Percentiles rank a stretch among this genome's conserved stretches.
Conservation (phyloP, 805 yeast species). For the Metschnikowia anglica region DNA sequence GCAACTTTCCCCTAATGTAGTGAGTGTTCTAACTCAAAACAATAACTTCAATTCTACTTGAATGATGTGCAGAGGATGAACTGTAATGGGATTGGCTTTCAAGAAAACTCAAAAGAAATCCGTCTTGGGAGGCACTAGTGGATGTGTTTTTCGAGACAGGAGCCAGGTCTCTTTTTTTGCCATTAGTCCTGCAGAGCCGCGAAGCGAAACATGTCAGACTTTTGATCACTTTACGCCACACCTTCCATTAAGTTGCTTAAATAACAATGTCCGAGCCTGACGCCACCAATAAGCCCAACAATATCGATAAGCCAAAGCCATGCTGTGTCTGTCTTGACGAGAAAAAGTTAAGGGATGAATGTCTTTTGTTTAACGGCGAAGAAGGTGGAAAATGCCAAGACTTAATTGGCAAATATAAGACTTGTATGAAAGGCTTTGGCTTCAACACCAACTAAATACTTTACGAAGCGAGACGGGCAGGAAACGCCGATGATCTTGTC, state of each 20-base stretch:
- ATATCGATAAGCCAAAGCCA: constrained; percentile 73
- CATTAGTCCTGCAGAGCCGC: constrained; percentile 11
- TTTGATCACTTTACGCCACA: not conserved
- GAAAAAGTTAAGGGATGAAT: constrained; percentile 80
- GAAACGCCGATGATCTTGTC: not conserved
- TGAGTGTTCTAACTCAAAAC: too few species aligned
- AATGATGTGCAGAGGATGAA: too few species aligned
- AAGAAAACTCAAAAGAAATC: too few species aligned
- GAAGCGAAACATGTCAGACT: not conserved
- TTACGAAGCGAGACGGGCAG: not conserved
- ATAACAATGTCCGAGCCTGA: constrained; percentile 2
- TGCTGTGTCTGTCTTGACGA: constrained; percentile 93
- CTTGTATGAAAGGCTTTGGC: constrained; percentile 91
- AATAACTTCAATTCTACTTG: too few species aligned
- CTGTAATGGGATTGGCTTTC: too few species aligned
- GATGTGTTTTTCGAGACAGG: too few species aligned
- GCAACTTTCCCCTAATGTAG: too few species aligned
- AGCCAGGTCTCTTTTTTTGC: not conserved
- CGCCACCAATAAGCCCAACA: not conserved
- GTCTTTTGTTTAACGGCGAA: constrained; percentile 77
- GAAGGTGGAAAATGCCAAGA: constrained; percentile 80
- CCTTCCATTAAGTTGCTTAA: not conserved
- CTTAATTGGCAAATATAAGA: constrained; percentile 69
- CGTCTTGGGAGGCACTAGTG: too few species aligned
- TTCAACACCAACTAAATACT: constrained; percentile 46